Conservation (phyloP, 202 grass and related monocot genomes). For the Panicum virgatum region DNA sequence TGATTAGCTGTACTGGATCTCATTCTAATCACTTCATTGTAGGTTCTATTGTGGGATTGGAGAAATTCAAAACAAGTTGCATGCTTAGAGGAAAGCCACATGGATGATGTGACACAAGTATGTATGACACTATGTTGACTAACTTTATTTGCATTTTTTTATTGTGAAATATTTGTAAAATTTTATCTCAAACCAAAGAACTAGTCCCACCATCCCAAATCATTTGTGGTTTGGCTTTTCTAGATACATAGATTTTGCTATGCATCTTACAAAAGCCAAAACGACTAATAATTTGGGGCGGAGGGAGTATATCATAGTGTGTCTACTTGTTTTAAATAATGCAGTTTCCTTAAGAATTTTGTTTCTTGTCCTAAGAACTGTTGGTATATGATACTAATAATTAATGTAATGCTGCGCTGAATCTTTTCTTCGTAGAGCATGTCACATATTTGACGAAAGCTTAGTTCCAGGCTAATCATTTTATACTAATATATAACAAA, state of each 20-base stretch:
- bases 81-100: slow-evolving; percentile 88
- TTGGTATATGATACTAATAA: neutral
- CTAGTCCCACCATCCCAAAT: too few species aligned
- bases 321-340: neutral
- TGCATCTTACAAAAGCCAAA: too few species aligned
- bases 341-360: too few species aligned
- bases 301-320: neutral
- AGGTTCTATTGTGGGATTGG: slow-evolving; percentile 98
- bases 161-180: neutral
- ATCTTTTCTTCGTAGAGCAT: neutral
- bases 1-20: neutral
- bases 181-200: neutral
- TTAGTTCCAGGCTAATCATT: neutral
- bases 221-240: too few species aligned
- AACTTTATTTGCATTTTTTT: slow-evolving; percentile 12
- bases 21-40: slow-evolving; percentile 21
- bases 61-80: slow-evolving; percentile 85
- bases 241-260: too few species aligned
- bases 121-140: slow-evolving; percentile 7
- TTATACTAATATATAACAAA: neutral
- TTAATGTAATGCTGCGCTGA: neutral
- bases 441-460: neutral
- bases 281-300: too few species aligned
- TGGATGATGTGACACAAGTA: slow-evolving; percentile 92
- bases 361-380: neutral